Conservation (phyloP, 164 flowering plant genomes). For the Tinospora cordifolia region DNA sequence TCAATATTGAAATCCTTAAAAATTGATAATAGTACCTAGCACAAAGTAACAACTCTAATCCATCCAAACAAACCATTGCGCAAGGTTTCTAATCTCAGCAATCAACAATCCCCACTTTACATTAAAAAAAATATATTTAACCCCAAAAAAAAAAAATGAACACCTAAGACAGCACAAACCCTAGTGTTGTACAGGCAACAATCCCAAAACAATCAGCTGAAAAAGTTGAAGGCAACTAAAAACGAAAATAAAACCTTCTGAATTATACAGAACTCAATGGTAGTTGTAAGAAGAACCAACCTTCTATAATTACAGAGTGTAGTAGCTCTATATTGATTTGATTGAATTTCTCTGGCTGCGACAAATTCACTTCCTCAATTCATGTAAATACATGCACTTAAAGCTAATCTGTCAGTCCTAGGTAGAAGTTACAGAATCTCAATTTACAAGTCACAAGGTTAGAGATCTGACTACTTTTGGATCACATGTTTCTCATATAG, state of each 20-base stretch:
- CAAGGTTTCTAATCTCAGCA: no score
- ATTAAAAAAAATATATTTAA: background rate
- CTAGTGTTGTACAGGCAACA: background rate
- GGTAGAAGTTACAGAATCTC: slow-evolving; percentile 7
- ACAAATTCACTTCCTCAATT: background rate
- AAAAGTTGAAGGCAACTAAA: background rate
- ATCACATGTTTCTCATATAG: slow-evolving; percentile 70
- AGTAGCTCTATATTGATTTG: background rate
- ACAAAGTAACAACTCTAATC: no score
- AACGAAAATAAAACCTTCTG: background rate
- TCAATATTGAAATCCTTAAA: no score
- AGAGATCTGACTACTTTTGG: slow-evolving; percentile 22
- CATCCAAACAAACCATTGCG: no score
- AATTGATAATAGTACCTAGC: no score
- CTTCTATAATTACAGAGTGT: background rate
- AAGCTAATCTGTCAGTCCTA: slow-evolving; percentile 2
- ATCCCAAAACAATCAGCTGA: background rate
- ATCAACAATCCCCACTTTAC: background rate
- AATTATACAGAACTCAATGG: background rate
- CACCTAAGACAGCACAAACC: background rate
- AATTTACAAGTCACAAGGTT: slow-evolving; percentile 19
- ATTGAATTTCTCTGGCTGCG: background rate
- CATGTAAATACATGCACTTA: background rate
- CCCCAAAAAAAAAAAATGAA: background rate
- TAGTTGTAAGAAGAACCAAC: background rate